These are phyloP conservation scores for Pythium apleroticum DNA, from an alignment of 352 stramenopile species.

Conservation along the genomic window DNA sequence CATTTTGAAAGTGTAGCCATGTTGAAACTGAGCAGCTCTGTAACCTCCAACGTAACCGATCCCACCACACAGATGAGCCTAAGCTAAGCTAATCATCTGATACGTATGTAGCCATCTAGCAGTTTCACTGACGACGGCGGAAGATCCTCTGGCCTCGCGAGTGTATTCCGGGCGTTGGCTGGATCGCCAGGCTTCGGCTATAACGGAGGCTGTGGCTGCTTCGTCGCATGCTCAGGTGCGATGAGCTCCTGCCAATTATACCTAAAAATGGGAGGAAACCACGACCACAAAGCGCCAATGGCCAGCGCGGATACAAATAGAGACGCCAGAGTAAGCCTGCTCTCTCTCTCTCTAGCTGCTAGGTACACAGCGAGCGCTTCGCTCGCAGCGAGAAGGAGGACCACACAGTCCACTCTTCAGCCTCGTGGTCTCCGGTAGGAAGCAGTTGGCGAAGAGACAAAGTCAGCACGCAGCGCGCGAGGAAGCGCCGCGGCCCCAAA, in stretches of 20 bases:
- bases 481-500: not conserved
- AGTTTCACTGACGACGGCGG: not conserved
- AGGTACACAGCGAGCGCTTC: too few relatives aligned
- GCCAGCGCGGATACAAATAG: not conserved
- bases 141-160: not conserved
- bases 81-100: not conserved
- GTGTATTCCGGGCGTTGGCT: not conserved
- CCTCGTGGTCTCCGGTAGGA: not conserved
- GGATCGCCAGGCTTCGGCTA: too few relatives aligned
- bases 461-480: not conserved
- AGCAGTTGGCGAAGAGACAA: conserved; percentile 1
- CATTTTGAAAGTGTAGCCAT: conserved; percentile 11
- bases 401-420: not conserved
- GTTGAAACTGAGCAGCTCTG: not conserved
- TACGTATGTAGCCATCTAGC: conserved; percentile 1
- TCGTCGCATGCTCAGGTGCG: not conserved
- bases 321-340: not conserved
- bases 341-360: not conserved
- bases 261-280: not conserved
- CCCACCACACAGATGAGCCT: not conserved
- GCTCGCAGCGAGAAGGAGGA: too few relatives aligned
- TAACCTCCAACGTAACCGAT: not conserved
- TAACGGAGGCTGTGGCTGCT: not conserved
- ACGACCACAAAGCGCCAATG: not conserved
- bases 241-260: not conserved